Conservation (phyloP, 179 eudicot species). For the Carnegiea gigantea region DNA sequence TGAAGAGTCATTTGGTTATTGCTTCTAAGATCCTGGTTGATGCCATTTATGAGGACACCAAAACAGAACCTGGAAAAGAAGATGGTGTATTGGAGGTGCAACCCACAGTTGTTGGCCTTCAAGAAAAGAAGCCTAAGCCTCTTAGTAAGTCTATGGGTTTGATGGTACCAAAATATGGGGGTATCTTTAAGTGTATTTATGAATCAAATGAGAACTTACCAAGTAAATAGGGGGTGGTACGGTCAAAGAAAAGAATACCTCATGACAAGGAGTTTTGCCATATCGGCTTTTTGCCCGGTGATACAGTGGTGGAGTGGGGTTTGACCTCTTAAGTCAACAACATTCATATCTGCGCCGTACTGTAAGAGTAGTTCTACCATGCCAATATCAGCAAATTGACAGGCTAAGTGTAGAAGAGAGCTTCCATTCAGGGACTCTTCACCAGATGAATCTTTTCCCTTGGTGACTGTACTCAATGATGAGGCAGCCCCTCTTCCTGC, state of each 20-base stretch:
- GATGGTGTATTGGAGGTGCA: too few relatives aligned
- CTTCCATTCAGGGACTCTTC: constrained; percentile 59
- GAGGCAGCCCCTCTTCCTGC: constrained; percentile 32
- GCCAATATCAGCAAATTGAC: constrained; percentile 74
- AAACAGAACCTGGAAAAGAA: too few relatives aligned
- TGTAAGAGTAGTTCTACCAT: constrained; percentile 92
- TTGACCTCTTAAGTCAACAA: constrained; percentile 62
- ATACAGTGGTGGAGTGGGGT: constrained; percentile 83
- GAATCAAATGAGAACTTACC: not conserved
- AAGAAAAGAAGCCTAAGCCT: too few relatives aligned
- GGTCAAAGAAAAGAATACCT: constrained; percentile 44
- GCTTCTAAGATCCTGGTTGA: too few relatives aligned
- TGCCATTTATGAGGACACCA: too few relatives aligned
- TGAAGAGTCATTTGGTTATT: too few relatives aligned
- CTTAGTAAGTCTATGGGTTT: too few relatives aligned
- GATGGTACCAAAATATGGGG: not conserved
- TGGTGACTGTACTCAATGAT: constrained; percentile 31
- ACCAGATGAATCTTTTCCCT: constrained; percentile 36
- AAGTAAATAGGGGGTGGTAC: not conserved
- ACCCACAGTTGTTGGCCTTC: too few relatives aligned
- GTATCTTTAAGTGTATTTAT: constrained; percentile 1
- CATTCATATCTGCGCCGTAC: constrained; percentile 68
- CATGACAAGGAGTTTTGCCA: constrained; percentile 62
- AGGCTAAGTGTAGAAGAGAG: constrained; percentile 80
- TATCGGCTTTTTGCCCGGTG: constrained; percentile 44